Base-by-base conservation (phyloP, 2,329 filamentous ascomycete genomes). In the Neofusicoccum ribis region DNA sequence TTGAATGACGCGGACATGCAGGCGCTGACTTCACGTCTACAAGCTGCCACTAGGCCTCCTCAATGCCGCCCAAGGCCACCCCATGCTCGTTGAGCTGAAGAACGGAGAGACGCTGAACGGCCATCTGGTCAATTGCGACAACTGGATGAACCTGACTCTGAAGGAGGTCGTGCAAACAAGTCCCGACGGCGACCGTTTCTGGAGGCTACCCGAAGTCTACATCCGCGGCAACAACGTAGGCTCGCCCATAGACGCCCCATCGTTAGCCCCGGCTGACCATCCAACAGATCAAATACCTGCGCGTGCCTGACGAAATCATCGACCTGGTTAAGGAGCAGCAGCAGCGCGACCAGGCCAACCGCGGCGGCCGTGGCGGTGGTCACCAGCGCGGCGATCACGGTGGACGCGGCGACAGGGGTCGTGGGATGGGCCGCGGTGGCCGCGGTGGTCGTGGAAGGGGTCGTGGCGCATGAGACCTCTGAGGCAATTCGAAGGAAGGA, bases 71-170 rank as follows among this genome's bases (percentile, higher is more conserved):
- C 93, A 97, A 84, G 95, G 95, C 85, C 92, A 97, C 78, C 94
- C 95, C 3, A 98, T 97, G 91, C 89, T 97, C 65, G 93, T 97
- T 70, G 93, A 97, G 83, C 90, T 97, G 70, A 97, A 97, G 85
- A 96, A 94, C 75, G 93, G 93, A 81, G 93, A 99, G 81, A 98
- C 95, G 0, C 86, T 99, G 67, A 99, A 98, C 81, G 95, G 95
- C 68, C 93, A 97, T 76, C 84, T 99, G 66, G 91, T 97, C 78
- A 92, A 90, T 79, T 99, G 94, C 88, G 95, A 99, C 79, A 99
- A 94, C 56, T 99, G 95, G 93, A 99, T 99, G 95, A 99, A 99
- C 82, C 83, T 99, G 72, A 98, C 94, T 2, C 82, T 99, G 70
- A 96, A 95, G 79, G 95, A 98, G 79, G 96, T 99, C 23, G 92